A percentile compares a stretch with the other conserved stretches of the same genome.
phyloP scores from a whole-genome alignment of 1,139 yeast genomes.

The Geotrichum siamense region DNA sequence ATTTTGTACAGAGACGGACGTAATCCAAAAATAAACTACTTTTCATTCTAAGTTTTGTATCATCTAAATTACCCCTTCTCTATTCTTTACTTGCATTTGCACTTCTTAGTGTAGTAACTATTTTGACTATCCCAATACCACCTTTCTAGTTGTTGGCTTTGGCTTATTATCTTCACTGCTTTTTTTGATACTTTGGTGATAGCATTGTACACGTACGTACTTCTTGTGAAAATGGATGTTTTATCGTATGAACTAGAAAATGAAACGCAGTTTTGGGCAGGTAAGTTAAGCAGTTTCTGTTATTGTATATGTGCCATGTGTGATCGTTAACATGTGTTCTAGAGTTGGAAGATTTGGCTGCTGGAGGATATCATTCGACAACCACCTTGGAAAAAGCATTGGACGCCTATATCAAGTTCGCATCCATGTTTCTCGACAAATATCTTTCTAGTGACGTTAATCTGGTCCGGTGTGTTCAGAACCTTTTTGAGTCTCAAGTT shows the following conservation, averaged over 20 bases:
- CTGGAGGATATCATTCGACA: slow-evolving; percentile 27
- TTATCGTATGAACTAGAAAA: slow-evolving; percentile 30
- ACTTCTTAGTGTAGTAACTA: too few relatives aligned
- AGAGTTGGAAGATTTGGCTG: slow-evolving; percentile 27
- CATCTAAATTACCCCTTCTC: too few relatives aligned
- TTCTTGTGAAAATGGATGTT: slow-evolving; percentile 30
- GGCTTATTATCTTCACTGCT: too few relatives aligned
- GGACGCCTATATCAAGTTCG: slow-evolving; percentile 27
- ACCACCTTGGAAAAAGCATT: slow-evolving; percentile 26
- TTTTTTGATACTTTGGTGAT: too few relatives aligned
- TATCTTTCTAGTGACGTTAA: slow-evolving; percentile 31
- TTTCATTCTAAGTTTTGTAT: too few relatives aligned
- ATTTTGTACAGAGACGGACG: too few relatives aligned
- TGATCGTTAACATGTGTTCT: neutral
- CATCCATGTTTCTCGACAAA: slow-evolving; percentile 29
- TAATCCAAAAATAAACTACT: too few relatives aligned
- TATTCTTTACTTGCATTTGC: too few relatives aligned
- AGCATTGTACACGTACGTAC: too few relatives aligned
- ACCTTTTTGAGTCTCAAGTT: slow-evolving; percentile 29
- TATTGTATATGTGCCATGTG: too few relatives aligned
- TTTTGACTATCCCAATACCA: too few relatives aligned
- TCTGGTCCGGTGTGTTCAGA: slow-evolving; percentile 29
- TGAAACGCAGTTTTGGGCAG: slow-evolving; percentile 33
- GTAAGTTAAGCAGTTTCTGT: slow-evolving; percentile 18
- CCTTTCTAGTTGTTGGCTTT: too few relatives aligned